A percentile compares a stretch with the other conserved stretches of the same genome.
Evolutionary conservation across 139 green algal genomes (phyloP).

Genomic region (Chlorella sp.): DNA sequence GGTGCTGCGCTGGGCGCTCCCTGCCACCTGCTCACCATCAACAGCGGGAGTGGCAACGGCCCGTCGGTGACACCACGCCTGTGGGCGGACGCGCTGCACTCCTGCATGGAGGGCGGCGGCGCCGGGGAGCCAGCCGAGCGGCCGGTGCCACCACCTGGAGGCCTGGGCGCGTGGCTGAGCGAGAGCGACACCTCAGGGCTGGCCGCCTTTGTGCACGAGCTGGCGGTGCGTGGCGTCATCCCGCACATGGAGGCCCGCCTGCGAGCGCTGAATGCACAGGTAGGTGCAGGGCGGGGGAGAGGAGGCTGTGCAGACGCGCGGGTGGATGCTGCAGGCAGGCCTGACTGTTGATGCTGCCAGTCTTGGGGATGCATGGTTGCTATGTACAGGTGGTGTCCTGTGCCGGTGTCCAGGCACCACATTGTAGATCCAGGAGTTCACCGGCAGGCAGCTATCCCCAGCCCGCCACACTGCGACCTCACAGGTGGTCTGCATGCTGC

Average conservation of each 20-base stretch:
- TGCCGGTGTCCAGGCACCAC: no score
- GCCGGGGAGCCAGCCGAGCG: slow-evolving; percentile 44
- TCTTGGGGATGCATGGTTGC: no score
- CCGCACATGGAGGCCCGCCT: slow-evolving; percentile 77
- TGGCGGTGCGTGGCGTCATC: slow-evolving; percentile 54
- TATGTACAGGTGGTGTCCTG: no score
- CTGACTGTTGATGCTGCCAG: neutral
- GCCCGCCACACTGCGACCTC: neutral
- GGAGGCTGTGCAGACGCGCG: neutral
- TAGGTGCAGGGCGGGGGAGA: neutral
- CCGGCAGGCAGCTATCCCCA: no score
- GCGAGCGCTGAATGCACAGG: slow-evolving; percentile 58
- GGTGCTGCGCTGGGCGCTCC: slow-evolving; percentile 40
- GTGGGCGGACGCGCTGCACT: slow-evolving; percentile 46
- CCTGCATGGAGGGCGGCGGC: slow-evolving; percentile 30
- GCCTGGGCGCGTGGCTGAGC: slow-evolving; percentile 40
- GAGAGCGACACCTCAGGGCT: slow-evolving; percentile 39
- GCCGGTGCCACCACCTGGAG: slow-evolving; percentile 24
- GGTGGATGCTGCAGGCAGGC: no score
- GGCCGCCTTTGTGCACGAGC: slow-evolving; percentile 48
- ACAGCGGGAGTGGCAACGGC: slow-evolving; percentile 30
- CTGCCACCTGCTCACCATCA: slow-evolving; percentile 65
- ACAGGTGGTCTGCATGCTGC: neutral
- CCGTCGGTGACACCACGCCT: neutral
- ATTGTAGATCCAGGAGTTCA: no score